These are phyloP conservation scores for Calonectria montana DNA, from an alignment of 2,329 filamentous ascomycete species.

Conservation along the genomic window DNA sequence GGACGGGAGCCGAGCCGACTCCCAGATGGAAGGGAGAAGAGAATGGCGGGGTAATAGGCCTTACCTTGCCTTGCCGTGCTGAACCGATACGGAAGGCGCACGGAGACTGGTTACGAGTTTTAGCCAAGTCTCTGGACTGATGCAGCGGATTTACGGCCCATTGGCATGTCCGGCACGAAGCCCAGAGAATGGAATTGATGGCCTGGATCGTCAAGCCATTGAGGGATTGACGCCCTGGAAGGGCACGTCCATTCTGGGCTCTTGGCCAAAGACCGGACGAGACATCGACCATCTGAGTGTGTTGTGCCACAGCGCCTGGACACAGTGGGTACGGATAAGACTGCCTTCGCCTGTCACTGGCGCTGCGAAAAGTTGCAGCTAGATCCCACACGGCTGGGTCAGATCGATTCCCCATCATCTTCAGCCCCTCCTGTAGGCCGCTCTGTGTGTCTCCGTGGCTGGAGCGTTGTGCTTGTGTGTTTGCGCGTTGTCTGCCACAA, in stretches of 20 bases:
- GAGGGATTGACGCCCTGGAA: background rate
- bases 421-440: background rate
- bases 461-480: background rate
- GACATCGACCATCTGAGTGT: background rate
- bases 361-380: background rate
- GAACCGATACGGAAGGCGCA: conserved; percentile 31
- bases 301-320: background rate
- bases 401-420: conserved; percentile 20
- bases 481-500: background rate
- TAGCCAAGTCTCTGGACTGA: conserved; percentile 7
- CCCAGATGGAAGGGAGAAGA: conserved; percentile 19
- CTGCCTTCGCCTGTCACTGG: conserved; percentile 8
- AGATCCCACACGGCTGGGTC: conserved; percentile 20
- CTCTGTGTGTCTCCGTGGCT: background rate
- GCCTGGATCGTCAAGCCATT: background rate
- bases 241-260: background rate
- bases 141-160: background rate
- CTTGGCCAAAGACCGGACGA: conserved; percentile 6
- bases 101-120: conserved; percentile 29
- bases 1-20: conserved; percentile 17
- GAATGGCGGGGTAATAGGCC: conserved; percentile 31
- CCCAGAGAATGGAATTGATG: background rate
- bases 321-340: background rate
- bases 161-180: background rate
- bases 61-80: background rate